A percentile compares a stretch with the other conserved stretches of the same genome.
These are phyloP conservation scores for Sphenostylis stenocarpa DNA, from an alignment of 306 rosid species.

Conservation along the genomic window DNA sequence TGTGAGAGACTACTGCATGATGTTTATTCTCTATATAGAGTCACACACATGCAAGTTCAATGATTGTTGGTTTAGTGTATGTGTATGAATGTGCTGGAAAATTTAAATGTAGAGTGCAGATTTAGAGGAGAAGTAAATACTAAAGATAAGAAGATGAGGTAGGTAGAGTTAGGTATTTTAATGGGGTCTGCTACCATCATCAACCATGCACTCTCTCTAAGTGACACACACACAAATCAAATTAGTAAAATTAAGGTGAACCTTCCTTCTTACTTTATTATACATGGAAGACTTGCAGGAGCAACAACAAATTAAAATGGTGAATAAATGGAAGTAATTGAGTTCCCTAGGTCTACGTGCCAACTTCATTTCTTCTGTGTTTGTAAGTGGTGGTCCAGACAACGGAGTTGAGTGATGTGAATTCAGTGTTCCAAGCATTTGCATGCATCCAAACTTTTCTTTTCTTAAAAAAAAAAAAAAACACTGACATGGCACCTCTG, in stretches of 20 bases:
- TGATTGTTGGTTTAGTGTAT: no score
- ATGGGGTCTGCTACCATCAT: constrained; percentile 1
- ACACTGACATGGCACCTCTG: no score
- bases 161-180: constrained; percentile 21
- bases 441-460: constrained; percentile 26
- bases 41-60: background rate
- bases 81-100: background rate
- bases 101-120: constrained; percentile 30
- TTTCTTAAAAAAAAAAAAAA: no score
- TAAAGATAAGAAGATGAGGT: background rate
- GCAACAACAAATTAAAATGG: background rate
- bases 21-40: background rate
- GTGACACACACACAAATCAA: constrained; percentile 26
- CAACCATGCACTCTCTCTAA: background rate
- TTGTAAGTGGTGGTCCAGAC: background rate
- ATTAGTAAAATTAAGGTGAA: background rate
- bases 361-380: background rate
- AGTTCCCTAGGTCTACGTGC: constrained; percentile 51
- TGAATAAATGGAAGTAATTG: constrained; percentile 10
- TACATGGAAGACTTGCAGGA: background rate
- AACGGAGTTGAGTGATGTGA: no score
- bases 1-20: background rate
- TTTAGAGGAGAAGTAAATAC: constrained; percentile 29
- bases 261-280: background rate
- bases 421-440: constrained; percentile 10